These are phyloP conservation scores for Xylaria cubensis DNA, from an alignment of 495 filamentous ascomycete species.

Conservation along the genomic window DNA sequence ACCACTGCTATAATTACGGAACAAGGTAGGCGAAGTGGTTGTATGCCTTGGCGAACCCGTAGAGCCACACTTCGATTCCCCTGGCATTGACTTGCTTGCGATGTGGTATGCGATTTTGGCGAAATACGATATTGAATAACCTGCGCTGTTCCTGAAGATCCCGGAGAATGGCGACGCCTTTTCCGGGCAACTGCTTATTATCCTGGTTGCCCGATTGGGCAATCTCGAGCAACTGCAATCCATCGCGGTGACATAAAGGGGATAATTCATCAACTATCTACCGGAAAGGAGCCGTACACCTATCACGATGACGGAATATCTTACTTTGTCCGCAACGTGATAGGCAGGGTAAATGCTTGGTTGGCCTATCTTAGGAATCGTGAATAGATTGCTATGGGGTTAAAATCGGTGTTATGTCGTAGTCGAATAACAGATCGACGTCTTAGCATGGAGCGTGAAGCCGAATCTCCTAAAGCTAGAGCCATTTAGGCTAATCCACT, in stretches of 20 bases:
- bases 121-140: not conserved
- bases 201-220: slow-evolving; percentile 20
- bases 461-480: slow-evolving; percentile 4
- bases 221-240: not conserved
- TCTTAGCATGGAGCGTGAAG: slow-evolving; percentile 4
- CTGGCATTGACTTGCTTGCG: not conserved
- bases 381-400: slow-evolving; percentile 24
- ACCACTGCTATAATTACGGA: slow-evolving; percentile 1
- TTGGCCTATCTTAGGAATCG: not conserved
- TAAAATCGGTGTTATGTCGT: not conserved
- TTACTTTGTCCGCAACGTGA: slow-evolving; percentile 22
- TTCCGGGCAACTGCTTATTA: slow-evolving; percentile 16
- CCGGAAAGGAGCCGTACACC: slow-evolving; percentile 11
- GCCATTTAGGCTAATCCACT: slow-evolving; percentile 24
- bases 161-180: not conserved
- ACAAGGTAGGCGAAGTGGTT: slow-evolving; percentile 3
- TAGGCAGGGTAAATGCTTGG: slow-evolving; percentile 22
- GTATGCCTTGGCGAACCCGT: not conserved
- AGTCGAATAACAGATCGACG: slow-evolving; percentile 15
- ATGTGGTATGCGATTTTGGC: not conserved
- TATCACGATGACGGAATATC: slow-evolving; percentile 17
- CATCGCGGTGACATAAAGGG: slow-evolving; percentile 5
- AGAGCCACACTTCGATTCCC: not conserved
- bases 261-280: slow-evolving; percentile 1
- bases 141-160: not conserved